Percentiles rank a stretch among this genome's conserved stretches.
Conservation (phyloP, 2,329 filamentous ascomycete genomes). For the Aquanectria penicillioides region DNA sequence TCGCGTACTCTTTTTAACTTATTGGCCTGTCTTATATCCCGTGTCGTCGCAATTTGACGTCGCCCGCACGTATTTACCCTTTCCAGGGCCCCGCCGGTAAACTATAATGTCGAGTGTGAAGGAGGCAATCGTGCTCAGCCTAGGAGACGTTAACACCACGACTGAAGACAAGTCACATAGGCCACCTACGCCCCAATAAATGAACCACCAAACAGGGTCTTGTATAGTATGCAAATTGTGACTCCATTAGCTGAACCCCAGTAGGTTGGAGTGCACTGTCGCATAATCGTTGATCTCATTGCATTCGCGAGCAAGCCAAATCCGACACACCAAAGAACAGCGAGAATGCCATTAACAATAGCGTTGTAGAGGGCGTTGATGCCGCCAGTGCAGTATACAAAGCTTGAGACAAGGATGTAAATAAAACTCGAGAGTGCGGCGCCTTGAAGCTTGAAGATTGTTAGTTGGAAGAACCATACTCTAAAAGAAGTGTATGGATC, state of each 20-base stretch:
- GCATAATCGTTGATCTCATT: background rate
- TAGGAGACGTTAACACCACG: background rate
- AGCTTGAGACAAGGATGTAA: background rate
- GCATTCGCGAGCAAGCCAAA: background rate
- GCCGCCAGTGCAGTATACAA: background rate
- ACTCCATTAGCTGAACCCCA: background rate
- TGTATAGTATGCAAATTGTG: background rate
- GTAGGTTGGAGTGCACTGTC: background rate
- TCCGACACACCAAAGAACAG: background rate
- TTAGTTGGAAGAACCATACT: too few species aligned
- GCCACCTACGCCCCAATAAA: background rate
- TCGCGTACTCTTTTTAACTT: too few species aligned
- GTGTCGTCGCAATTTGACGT: too few species aligned
- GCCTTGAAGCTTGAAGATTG: background rate
- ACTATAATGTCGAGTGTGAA: background rate
- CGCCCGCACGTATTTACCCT: slow-evolving; percentile 6
- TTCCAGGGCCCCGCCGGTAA: background rate
- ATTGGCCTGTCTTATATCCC: too few species aligned
- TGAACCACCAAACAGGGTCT: background rate
- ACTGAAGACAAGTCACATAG: background rate
- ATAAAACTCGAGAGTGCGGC: background rate
- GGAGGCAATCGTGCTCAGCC: background rate
- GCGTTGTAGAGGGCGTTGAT: background rate
- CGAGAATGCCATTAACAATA: background rate
- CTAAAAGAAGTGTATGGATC: too few species aligned